A percentile compares a stretch with the other conserved stretches of the same genome.
Evolutionary conservation across 345 rosid genomes (phyloP).

Genomic region (Eucalyptus brandiana): DNA sequence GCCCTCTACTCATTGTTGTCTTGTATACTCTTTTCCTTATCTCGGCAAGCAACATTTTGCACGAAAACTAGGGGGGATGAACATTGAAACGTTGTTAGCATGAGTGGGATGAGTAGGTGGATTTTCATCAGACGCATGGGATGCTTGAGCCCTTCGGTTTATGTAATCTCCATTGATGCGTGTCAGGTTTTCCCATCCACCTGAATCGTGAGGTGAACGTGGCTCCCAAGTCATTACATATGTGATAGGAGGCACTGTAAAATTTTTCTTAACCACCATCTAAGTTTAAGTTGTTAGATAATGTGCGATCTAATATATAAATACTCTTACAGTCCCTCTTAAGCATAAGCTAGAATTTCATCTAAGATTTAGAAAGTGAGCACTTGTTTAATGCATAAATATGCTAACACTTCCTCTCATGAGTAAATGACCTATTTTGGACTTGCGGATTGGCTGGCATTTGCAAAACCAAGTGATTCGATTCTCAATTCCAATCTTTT

Average conservation of each 20-base stretch:
- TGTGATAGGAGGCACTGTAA: background rate
- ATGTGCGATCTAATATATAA: background rate
- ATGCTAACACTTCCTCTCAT: background rate
- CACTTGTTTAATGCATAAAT: background rate
- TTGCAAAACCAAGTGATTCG: background rate
- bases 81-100: background rate
- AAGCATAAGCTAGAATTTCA: background rate
- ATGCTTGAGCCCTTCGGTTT: background rate
- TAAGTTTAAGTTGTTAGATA: background rate
- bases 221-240: background rate
- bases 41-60: background rate
- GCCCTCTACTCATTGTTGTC: background rate
- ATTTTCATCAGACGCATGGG: background rate
- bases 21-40: background rate
- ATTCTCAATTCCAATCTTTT: background rate
- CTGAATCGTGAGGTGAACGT: background rate
- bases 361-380: background rate
- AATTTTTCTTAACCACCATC: fast-evolving
- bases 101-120: background rate
- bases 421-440: background rate
- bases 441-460: background rate
- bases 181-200: background rate
- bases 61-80: background rate
- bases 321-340: background rate
- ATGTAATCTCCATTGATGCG: background rate